phyloP scores from a whole-genome alignment of 148 eudicot genomes.

The Limonium bicolor region DNA sequence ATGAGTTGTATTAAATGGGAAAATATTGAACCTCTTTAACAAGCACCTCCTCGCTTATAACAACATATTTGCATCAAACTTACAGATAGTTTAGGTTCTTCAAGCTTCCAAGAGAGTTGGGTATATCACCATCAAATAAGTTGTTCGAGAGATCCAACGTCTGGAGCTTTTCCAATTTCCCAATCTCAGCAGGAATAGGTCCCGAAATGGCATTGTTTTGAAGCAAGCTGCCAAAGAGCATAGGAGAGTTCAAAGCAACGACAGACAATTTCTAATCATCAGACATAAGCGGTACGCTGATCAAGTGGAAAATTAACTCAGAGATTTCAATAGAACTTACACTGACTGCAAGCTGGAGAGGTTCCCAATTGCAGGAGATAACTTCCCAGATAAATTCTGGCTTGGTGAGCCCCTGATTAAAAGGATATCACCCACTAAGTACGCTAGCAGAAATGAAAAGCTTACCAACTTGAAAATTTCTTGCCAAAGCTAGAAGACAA shows the following conservation, averaged over 20 bases:
- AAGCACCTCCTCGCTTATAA: no score
- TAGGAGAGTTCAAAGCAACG: neutral
- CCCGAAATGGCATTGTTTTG: constrained; percentile 75
- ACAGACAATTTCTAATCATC: neutral
- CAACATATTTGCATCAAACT: constrained; percentile 25
- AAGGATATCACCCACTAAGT: constrained; percentile 1
- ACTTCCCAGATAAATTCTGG: constrained; percentile 61
- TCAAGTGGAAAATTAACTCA: neutral
- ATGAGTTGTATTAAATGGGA: no score
- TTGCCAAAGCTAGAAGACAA: neutral
- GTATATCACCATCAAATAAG: constrained; percentile 44
- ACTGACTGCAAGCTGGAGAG: constrained; percentile 65
- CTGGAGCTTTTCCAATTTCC: constrained; percentile 61
- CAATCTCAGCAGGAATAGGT: constrained; percentile 48
- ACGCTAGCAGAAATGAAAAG: neutral
- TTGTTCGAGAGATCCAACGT: constrained; percentile 83
- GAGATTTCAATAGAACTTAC: constrained; percentile 22
- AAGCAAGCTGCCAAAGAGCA: constrained; percentile 36
- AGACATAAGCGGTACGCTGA: no score
- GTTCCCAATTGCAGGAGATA: constrained; percentile 76
- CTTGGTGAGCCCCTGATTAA: constrained; percentile 70
- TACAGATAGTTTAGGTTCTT: constrained; percentile 64
- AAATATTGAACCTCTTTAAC: no score
- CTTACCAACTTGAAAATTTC: neutral
- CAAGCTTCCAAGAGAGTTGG: constrained; percentile 51